Evolutionary conservation across 2,329 filamentous ascomycete genomes (phyloP), one percentile per base, ranked within the genome.

Genomic region (Penicillium expansum): DNA sequence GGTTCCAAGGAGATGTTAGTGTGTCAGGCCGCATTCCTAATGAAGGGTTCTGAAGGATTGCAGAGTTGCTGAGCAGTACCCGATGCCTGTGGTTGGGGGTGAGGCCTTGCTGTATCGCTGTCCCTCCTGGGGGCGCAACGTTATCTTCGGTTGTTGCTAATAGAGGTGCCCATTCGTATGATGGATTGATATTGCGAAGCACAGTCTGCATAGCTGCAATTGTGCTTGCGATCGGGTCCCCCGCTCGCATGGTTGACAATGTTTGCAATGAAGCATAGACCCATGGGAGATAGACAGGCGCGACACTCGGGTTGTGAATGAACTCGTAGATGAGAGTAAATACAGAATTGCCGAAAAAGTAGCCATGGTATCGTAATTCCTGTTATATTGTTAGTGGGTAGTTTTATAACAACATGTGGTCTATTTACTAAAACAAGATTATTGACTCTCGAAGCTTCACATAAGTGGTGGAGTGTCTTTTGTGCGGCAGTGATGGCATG

Each of bases 301-400:
- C 71, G 2, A 70, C 65, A 44, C 67, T 64, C 20, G 72, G 67
- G 13, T 76, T 73, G 32, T 78, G 75, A 18, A 79, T 66, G 45
- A 79, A 68, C 48, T 79, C 76, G 44, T 78, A 78, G 9, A 76
- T 73, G 3, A 79, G 56, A 3, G 73, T 73, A 48, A 78, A 77
- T 11, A 69, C 70, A 13, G 76, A 74, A 30, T 76, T 77, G 33
- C 74, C 71, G 10, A 79, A 64, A 48, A 79, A 79, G 47, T 77
- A 79, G 5, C 69, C 74, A 27, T 79, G 76, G 27, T 79, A 79
- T 35, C 76, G 76, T 4, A 79, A 64, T 66, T 77, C 72, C 77
- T 79, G 22, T 6, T 9, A 22, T 2, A 18, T 6, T 11, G n/a
- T 44, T 14, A 48, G 16, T 3, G 27, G 14, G 42, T 2, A 6